Base-by-base conservation (phyloP, 129 eudicot genomes). In the Tagetes patula region DNA sequence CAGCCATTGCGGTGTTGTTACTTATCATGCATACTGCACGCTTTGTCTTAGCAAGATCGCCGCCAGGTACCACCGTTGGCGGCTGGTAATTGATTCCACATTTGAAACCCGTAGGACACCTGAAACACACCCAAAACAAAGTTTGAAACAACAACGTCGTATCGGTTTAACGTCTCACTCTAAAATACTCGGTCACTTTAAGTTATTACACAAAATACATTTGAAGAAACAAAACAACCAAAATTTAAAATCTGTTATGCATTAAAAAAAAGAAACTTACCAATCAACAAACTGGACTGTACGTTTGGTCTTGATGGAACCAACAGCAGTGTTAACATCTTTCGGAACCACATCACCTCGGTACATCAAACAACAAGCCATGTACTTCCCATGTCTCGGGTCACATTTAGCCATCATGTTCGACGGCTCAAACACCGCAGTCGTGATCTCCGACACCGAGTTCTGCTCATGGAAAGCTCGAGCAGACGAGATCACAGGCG, bases 361-460 rank as follows among this genome's bases (percentile, higher is more conserved):
- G 55, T 83, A 88, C 96, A 88, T 88, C 85, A 88, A 81, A 74
- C 91, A 88, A 13, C 91, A 85, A 2, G 95, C 95, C 95, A 88
- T 88, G 53, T 87, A 87, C 73, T 87, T 87, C 39, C 90, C 94
- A 66, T 87, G 94, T 66, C 93, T 78, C 5, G 95, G 95, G 54
- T 88, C 95, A 45, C 95, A 88, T 75, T 88, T 88, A 32, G 90
- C 95, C 95, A 88, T 88, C 96, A 88, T 86, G 13, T 84, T 85
- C 7, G 96, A 85, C 36, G 96, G 91, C 83, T 88, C 96, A 77
- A 88, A 88, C 43, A 86, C 96, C n/a, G 96, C 82, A 8, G 86
- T 83, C 14, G 95, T 88, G 65, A 88, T 88, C 82, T 88, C 95
- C n/a, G 91, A 79, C 38, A 85, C 88, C 34, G 95, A 83, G 40